A percentile compares a stretch with the other conserved stretches of the same genome.
These are phyloP conservation scores for Tilletia indica DNA, from an alignment of 1,284 basidiomycete genomes.

Conservation along the genomic window DNA sequence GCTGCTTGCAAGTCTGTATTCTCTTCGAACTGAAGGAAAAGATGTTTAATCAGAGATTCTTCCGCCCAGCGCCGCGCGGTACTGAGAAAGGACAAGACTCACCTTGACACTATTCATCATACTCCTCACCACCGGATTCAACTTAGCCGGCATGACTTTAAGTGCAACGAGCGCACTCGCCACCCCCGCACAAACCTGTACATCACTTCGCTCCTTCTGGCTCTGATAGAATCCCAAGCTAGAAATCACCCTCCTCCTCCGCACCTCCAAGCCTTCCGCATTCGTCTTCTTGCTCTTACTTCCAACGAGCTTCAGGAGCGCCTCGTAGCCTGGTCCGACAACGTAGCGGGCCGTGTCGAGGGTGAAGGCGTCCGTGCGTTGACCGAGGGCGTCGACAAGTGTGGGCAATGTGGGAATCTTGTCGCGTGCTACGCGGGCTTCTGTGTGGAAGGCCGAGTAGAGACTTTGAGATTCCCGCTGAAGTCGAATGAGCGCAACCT, in stretches of 20 bases:
- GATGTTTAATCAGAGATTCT: conserved; percentile 18
- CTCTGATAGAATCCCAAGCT: conserved; percentile 79
- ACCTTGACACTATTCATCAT: conserved; percentile 93
- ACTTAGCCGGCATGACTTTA: conserved; percentile 62
- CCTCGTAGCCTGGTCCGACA: conserved; percentile 70
- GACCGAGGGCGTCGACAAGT: conserved; percentile 71
- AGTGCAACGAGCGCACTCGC: conserved; percentile 77
- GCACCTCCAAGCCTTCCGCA: conserved; percentile 72
- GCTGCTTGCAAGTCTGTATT: conserved; percentile 85
- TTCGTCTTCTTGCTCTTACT: conserved; percentile 71
- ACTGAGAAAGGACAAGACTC: conserved; percentile 55
- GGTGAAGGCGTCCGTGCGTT: conserved; percentile 68
- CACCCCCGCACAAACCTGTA: conserved; percentile 81
- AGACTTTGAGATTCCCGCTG: conserved; percentile 77
- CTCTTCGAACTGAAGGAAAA: conserved; percentile 62
- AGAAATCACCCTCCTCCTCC: conserved; percentile 70
- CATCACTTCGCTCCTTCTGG: conserved; percentile 81
- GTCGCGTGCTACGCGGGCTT: conserved; percentile 79
- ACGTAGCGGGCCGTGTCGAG: conserved; percentile 75
- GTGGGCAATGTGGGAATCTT: conserved; percentile 76
- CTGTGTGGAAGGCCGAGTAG: conserved; percentile 74
- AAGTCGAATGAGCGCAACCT: conserved; percentile 74
- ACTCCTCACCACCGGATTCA: conserved; percentile 92
- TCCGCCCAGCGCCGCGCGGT: background rate
- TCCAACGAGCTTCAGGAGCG: conserved; percentile 60